These are phyloP conservation scores for Arthrobotrys entomopaga DNA, from an alignment of 2,329 filamentous ascomycete species.

Conservation along the genomic window DNA sequence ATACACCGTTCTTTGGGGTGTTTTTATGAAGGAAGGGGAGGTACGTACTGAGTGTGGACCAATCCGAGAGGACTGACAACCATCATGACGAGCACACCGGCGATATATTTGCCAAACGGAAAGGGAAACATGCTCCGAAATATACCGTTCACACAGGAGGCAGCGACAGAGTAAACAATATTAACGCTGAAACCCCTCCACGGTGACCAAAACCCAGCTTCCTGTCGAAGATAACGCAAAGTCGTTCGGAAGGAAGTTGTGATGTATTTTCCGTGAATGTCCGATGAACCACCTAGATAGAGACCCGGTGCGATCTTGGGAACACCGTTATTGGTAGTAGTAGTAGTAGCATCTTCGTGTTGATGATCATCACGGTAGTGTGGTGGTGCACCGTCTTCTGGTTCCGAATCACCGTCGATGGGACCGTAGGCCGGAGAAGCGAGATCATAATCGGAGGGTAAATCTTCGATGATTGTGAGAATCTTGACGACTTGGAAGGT, in stretches of 20 bases:
- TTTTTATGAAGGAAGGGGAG: not conserved
- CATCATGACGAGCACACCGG: conserved; percentile 70
- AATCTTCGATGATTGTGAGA: conserved; percentile 73
- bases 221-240: conserved; percentile 70
- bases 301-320: conserved; percentile 63
- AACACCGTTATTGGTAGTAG: conserved; percentile 61
- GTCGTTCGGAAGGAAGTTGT: conserved; percentile 71
- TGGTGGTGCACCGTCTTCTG: conserved; percentile 60
- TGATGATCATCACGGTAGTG: conserved; percentile 55
- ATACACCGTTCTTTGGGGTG: not conserved
- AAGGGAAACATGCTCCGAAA: conserved; percentile 63
- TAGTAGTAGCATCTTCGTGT: conserved; percentile 56
- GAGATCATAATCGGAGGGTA: conserved; percentile 67
- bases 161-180: conserved; percentile 65
- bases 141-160: conserved; percentile 64
- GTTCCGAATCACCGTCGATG: conserved; percentile 55
- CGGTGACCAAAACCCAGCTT: conserved; percentile 72
- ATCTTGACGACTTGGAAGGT: conserved; percentile 66
- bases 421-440: conserved; percentile 62
- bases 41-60: conserved; percentile 77
- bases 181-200: conserved; percentile 74
- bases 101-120: conserved; percentile 65
- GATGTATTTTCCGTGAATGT: conserved; percentile 65
- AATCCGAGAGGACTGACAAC: conserved; percentile 75
- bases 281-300: conserved; percentile 64